These are phyloP conservation scores for Auxenochlorella protothecoides DNA, from an alignment of 139 green algal genomes.

Conservation along the genomic window DNA sequence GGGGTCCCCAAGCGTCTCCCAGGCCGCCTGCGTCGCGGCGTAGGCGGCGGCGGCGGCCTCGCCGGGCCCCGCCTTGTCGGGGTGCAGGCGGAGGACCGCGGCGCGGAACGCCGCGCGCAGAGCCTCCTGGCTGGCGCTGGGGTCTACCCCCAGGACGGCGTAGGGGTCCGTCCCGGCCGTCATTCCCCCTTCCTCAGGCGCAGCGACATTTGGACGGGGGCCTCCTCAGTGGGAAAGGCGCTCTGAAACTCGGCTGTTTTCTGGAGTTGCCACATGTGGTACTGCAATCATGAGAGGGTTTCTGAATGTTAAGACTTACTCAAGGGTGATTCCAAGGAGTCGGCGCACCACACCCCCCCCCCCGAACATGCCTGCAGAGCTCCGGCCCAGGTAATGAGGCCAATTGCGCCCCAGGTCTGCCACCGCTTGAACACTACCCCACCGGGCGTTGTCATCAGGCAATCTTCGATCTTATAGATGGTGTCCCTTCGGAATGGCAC, in stretches of 20 bases:
- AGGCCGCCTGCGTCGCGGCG: conserved; percentile 2
- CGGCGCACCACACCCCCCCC: neutral
- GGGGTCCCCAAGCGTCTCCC: conserved; percentile 11
- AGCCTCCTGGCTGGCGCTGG: conserved; percentile 23
- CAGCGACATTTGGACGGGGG: neutral
- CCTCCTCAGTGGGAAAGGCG: neutral
- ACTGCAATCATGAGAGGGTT: too few relatives aligned
- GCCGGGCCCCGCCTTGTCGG: conserved; percentile 41
- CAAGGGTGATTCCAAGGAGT: too few relatives aligned
- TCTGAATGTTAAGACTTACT: too few relatives aligned
- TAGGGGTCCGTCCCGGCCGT: conserved; percentile 6
- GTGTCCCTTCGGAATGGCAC: neutral
- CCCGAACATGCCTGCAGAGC: conserved; percentile 7
- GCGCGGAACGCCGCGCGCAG: conserved; percentile 75
- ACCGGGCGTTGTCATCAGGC: too few relatives aligned
- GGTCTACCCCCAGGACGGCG: conserved; percentile 23
- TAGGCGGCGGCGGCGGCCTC: neutral
- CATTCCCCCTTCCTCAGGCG: neutral
- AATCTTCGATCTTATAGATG: too few relatives aligned
- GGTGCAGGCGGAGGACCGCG: conserved; percentile 71
- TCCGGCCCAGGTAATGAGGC: conserved; percentile 14
- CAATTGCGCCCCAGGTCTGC: conserved; percentile 5
- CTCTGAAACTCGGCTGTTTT: neutral
- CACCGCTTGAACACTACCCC: neutral
- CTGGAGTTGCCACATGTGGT: neutral